Percentiles rank a stretch among this genome's conserved stretches.
phyloP scores from a whole-genome alignment of 202 grass and related monocot species.

The Setaria viridis region DNA sequence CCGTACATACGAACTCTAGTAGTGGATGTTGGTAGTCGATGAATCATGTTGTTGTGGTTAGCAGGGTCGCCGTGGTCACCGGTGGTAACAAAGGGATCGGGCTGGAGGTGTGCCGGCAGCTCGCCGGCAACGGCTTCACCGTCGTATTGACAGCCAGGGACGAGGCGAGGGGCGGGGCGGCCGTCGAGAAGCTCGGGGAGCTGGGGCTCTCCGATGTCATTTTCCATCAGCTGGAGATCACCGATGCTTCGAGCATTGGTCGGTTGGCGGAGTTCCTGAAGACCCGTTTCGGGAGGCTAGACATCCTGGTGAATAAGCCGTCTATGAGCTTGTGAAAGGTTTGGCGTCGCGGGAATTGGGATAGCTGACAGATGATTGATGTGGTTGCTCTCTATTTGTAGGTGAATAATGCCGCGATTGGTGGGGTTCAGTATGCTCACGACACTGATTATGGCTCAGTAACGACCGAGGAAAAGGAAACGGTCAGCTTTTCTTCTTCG shows the following conservation, averaged over 20 bases:
- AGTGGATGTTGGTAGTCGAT: neutral
- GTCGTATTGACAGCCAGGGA: too few species aligned
- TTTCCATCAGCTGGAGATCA: conserved; percentile 64
- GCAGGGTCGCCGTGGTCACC: too few species aligned
- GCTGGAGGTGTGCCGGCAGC: too few species aligned
- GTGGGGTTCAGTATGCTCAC: neutral
- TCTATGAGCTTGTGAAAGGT: neutral
- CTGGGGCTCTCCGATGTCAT: neutral
- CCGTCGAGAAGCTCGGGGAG: conserved; percentile 24
- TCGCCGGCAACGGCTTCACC: too few species aligned
- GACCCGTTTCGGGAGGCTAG: conserved; percentile 52
- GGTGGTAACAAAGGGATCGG: too few species aligned
- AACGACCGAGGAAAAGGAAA: conserved; percentile 22
- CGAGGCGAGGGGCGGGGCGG: neutral
- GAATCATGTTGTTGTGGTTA: neutral
- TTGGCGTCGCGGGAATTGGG: neutral
- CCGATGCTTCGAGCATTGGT: conserved; percentile 34
- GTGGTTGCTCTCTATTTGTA: conserved; percentile 12
- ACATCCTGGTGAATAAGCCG: conserved; percentile 46
- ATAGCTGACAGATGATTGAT: neutral
- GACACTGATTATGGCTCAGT: neutral
- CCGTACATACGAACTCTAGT: neutral
- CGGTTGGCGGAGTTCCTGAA: conserved; percentile 45
- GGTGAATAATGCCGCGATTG: conserved; percentile 55
- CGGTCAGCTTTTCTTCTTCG: conserved; percentile 18